Evolutionary conservation across 2,329 filamentous ascomycete genomes (phyloP).

Genomic region (Colletotrichum euphorbiae): DNA sequence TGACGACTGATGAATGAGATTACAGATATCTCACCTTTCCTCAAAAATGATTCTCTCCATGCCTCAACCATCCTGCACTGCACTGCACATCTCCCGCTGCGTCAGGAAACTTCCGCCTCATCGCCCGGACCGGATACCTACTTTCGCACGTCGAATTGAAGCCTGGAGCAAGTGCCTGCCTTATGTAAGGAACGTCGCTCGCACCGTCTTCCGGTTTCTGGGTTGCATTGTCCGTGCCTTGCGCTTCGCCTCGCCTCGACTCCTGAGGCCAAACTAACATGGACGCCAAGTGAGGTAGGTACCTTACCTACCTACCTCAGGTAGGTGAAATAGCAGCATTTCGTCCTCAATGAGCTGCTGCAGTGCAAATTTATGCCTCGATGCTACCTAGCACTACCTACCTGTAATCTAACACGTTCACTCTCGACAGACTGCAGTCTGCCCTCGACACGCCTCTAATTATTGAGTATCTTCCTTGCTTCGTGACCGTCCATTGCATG

Average conservation of each 20-base stretch:
- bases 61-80: constrained; percentile 7
- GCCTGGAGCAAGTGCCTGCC: constrained; percentile 17
- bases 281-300: neutral
- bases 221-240: constrained; percentile 12
- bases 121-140: constrained; percentile 9
- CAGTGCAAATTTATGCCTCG: constrained; percentile 1
- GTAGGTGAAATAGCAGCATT: neutral
- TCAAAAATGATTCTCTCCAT: neutral
- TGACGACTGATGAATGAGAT: no score
- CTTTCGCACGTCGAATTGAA: neutral
- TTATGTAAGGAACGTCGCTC: constrained; percentile 21
- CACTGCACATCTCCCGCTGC: constrained; percentile 24
- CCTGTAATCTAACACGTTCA: no score
- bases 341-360: no score
- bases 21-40: neutral
- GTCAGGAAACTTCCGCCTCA: constrained; percentile 1
- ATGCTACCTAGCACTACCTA: no score
- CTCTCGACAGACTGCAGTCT: neutral
- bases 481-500: constrained; percentile 12
- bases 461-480: constrained; percentile 11
- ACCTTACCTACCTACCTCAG: neutral
- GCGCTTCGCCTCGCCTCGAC: constrained; percentile 19
- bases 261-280: neutral
- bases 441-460: neutral
- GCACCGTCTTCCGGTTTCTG: neutral